These are phyloP conservation scores for Leptographium procerum DNA, from an alignment of 2,329 filamentous ascomycete species.

Conservation along the genomic window DNA sequence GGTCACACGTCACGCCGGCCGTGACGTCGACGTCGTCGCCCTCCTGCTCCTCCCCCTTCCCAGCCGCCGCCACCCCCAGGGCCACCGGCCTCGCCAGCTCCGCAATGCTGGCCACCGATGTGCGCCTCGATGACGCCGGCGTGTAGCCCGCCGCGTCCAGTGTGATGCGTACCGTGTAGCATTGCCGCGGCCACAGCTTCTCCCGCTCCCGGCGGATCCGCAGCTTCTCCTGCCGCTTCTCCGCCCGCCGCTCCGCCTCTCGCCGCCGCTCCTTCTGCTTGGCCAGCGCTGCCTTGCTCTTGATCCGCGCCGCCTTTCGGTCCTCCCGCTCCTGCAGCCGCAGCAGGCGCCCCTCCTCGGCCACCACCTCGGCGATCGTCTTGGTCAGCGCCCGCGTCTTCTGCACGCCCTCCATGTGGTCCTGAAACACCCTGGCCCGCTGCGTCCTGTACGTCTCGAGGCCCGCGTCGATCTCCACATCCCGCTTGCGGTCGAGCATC, in stretches of 20 bases:
- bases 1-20: slow-evolving; percentile 23
- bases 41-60: background rate
- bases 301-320: slow-evolving; percentile 3
- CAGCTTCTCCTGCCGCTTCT: slow-evolving; percentile 24
- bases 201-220: slow-evolving; percentile 31
- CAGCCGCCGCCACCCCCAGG: slow-evolving; percentile 24
- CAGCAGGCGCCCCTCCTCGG: slow-evolving; percentile 21
- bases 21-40: slow-evolving; percentile 5
- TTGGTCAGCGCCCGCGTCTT: slow-evolving; percentile 22
- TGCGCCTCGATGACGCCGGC: slow-evolving; percentile 34
- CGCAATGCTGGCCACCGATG: slow-evolving; percentile 38
- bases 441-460: slow-evolving; percentile 31
- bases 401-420: slow-evolving; percentile 24
- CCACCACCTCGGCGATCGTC: slow-evolving; percentile 20
- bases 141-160: slow-evolving; percentile 33
- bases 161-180: slow-evolving; percentile 38
- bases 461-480: slow-evolving; percentile 22
- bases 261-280: slow-evolving; percentile 22
- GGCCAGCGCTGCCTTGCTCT: slow-evolving; percentile 17
- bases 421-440: slow-evolving; percentile 29
- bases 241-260: slow-evolving; percentile 17
- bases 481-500: slow-evolving; percentile 23
- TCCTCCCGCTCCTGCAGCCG: slow-evolving; percentile 19
- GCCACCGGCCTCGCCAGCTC: slow-evolving; percentile 38
- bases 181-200: slow-evolving; percentile 37